phyloP scores from a whole-genome alignment of 768 basidiomycete genomes.

The Amanita phalloides region DNA sequence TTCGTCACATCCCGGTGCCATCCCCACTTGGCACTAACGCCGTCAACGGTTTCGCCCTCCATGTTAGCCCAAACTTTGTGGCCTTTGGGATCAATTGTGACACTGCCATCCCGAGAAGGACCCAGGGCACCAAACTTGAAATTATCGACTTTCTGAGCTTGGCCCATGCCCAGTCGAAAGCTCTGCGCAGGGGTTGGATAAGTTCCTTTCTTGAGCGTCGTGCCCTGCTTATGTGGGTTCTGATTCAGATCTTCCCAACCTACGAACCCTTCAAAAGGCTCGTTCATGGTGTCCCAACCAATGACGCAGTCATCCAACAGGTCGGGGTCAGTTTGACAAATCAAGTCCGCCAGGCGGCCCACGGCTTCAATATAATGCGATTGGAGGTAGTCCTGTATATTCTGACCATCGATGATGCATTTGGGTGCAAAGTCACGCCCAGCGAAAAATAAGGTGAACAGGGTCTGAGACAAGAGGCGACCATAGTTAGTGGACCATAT shows the following conservation, averaged over 20 bases:
- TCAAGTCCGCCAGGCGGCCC: constrained; percentile 63
- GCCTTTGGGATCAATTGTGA: constrained; percentile 82
- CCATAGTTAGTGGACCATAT: constrained; percentile 96
- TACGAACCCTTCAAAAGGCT: constrained; percentile 79
- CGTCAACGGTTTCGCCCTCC: constrained; percentile 24
- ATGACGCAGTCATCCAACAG: constrained; percentile 82
- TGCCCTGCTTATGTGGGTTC: constrained; percentile 57
- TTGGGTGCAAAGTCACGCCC: constrained; percentile 84
- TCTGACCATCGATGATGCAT: constrained; percentile 82
- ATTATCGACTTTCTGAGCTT: constrained; percentile 69
- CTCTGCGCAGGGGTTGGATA: constrained; percentile 80
- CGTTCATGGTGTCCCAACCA: constrained; percentile 96
- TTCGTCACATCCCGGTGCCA: constrained; percentile 58
- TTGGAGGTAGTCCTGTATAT: constrained; percentile 87
- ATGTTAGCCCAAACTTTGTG: constrained; percentile 38
- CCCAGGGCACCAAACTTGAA: constrained; percentile 78
- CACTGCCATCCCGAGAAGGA: constrained; percentile 57
- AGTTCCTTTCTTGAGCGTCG: constrained; percentile 77
- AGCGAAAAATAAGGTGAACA: constrained; percentile 94
- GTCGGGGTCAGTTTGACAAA: constrained; percentile 55
- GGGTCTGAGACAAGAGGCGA: constrained; percentile 74
- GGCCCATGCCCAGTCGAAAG: constrained; percentile 82
- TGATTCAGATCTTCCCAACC: constrained; percentile 55
- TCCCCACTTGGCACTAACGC: constrained; percentile 63
- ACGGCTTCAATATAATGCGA: constrained; percentile 68